Percentiles rank a stretch among this genome's conserved stretches.
These are phyloP conservation scores for Coniochaeta sp. DNA, from an alignment of 2,329 filamentous ascomycete genomes.

Conservation along the genomic window DNA sequence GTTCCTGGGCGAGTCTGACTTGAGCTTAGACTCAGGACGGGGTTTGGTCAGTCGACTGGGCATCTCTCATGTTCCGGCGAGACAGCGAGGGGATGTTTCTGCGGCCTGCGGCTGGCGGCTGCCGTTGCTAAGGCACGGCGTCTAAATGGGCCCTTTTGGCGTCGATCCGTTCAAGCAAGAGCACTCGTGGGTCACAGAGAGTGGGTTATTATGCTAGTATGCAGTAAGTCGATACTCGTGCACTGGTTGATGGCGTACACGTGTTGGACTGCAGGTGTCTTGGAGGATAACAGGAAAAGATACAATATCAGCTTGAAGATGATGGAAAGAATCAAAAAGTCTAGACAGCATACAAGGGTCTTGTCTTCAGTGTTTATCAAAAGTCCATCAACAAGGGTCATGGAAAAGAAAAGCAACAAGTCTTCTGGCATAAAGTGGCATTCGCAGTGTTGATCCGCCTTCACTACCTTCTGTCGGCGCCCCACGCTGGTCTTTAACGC, in stretches of 20 bases:
- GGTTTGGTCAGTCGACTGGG: conserved; percentile 7
- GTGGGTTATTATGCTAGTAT: not conserved
- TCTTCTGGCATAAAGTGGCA: not conserved
- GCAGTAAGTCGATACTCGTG: not conserved
- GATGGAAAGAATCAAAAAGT: not conserved
- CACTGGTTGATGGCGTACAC: not conserved
- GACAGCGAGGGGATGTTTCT: not conserved
- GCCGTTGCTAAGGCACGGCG: not conserved
- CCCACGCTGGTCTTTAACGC: not conserved
- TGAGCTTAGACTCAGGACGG: conserved; percentile 8
- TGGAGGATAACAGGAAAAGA: not conserved
- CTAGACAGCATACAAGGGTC: not conserved
- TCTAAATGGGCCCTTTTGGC: not conserved
- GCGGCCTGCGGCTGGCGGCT: not conserved
- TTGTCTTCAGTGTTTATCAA: not conserved
- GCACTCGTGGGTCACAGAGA: not conserved
- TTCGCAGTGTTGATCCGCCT: not conserved
- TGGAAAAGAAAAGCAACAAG: not conserved
- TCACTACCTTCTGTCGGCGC: too few relatives aligned
- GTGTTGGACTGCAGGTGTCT: not conserved
- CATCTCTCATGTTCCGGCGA: conserved; percentile 3
- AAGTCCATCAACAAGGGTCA: not conserved
- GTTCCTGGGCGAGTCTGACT: not conserved
- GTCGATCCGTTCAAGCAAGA: not conserved
- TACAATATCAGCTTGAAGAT: not conserved